Conservation (phyloP, 2,329 filamentous ascomycete genomes). For the Cladosporium phlei region DNA sequence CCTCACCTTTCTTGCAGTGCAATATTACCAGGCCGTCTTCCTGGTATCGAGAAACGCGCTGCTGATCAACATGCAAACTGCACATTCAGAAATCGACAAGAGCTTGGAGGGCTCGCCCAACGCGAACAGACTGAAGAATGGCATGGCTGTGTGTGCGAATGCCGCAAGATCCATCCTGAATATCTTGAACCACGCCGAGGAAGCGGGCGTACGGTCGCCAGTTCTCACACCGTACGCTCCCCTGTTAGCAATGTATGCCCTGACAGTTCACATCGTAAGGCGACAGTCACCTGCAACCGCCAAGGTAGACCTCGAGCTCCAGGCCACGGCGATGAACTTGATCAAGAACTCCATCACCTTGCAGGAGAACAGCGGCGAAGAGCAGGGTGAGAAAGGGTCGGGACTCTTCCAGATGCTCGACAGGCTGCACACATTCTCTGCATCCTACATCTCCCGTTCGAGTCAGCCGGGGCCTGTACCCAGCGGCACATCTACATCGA, state of each 20-base stretch:
- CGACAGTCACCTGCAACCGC: slow-evolving; percentile 6
- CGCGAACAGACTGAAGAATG: slow-evolving; percentile 1
- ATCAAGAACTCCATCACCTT: background rate
- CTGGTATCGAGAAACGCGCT: slow-evolving; percentile 3
- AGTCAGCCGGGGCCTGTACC: background rate
- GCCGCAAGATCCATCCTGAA: slow-evolving; percentile 2
- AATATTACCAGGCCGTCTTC: slow-evolving; percentile 3
- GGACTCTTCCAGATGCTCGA: slow-evolving; percentile 3
- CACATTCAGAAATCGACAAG: background rate
- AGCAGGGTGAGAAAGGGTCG: background rate
- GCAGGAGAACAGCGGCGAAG: background rate
- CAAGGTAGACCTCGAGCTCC: slow-evolving; percentile 1
- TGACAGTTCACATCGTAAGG: slow-evolving; percentile 2
- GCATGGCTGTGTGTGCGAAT: slow-evolving; percentile 3
- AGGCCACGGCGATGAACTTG: slow-evolving; percentile 4
- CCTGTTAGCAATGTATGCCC: slow-evolving; percentile 4
- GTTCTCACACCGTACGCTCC: slow-evolving; percentile 1
- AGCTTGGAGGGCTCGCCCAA: background rate
- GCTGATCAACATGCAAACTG: background rate
- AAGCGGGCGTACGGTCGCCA: background rate
- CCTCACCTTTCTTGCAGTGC: background rate
- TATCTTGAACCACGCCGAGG: slow-evolving; percentile 2
- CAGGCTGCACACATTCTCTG: background rate
- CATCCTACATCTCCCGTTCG: background rate
- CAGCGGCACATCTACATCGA: background rate